phyloP scores from a whole-genome alignment of 2,329 filamentous ascomycete genomes.

The Pseudocercospora vitis region DNA sequence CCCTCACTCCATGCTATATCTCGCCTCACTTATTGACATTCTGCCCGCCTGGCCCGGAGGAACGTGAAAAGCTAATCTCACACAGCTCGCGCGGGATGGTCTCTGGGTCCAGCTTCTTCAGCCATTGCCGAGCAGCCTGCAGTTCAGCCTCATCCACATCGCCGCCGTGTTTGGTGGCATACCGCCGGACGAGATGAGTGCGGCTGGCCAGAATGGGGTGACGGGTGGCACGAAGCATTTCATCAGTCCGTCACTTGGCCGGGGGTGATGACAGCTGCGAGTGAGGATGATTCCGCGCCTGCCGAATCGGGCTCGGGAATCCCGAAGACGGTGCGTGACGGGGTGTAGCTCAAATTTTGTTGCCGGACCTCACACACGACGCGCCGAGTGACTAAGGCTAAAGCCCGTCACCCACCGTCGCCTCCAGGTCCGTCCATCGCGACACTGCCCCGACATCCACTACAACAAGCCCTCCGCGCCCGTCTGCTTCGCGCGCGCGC shows the following conservation, averaged over 20 bases:
- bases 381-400: neutral
- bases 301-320: too few relatives aligned
- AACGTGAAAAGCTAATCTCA: constrained; percentile 62
- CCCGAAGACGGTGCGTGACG: too few relatives aligned
- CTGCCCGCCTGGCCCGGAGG: constrained; percentile 65
- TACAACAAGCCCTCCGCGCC: neutral
- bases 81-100: constrained; percentile 58
- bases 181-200: constrained; percentile 10
- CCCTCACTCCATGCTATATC: too few relatives aligned
- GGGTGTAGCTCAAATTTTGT: neutral
- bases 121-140: constrained; percentile 56
- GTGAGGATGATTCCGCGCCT: neutral
- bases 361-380: neutral
- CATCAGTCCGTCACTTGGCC: too few relatives aligned
- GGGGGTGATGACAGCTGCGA: neutral
- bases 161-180: constrained; percentile 18
- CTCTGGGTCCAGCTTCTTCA: constrained; percentile 53
- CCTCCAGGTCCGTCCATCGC: neutral
- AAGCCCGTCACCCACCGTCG: too few relatives aligned
- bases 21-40: constrained; percentile 66
- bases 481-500: neutral
- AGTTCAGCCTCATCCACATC: constrained; percentile 30
- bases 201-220: neutral
- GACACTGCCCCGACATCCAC: neutral
- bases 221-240: neutral